Percentiles rank a stretch among this genome's conserved stretches.
Conservation (phyloP, 176 grass and related monocot genomes). For the Lolium perenne region DNA sequence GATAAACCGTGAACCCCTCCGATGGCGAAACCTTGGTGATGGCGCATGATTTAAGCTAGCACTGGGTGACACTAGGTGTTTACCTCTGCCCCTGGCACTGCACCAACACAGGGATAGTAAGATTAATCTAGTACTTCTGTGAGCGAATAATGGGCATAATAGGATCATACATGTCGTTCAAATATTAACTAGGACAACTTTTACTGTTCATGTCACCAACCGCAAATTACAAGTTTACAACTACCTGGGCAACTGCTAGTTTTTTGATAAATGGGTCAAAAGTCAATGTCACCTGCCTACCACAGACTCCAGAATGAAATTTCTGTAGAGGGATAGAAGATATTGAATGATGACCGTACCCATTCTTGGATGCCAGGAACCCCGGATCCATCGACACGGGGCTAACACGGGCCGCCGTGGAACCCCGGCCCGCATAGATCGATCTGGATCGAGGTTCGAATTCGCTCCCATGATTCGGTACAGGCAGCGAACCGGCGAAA, state of each 20-base stretch:
- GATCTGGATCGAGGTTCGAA: conserved; percentile 31
- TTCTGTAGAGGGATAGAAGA: background rate
- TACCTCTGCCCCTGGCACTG: conserved; percentile 59
- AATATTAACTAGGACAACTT: conserved; percentile 15
- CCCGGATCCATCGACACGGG: conserved; percentile 7
- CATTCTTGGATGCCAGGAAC: conserved; percentile 50
- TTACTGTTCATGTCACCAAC: background rate
- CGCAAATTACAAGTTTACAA: background rate
- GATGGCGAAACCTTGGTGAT: conserved; percentile 47
- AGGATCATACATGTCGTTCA: background rate
- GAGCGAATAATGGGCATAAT: background rate
- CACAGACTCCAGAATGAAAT: background rate
- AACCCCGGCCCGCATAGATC: background rate
- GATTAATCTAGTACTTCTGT: background rate
- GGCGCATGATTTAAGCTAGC: conserved; percentile 61
- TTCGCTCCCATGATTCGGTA: background rate
- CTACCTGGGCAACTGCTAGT: background rate
- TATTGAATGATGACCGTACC: conserved; percentile 34
- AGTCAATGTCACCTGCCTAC: background rate
- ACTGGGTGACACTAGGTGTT: conserved; percentile 53
- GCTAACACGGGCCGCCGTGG: background rate
- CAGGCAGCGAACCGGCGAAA: conserved; percentile 9
- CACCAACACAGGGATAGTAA: conserved; percentile 44
- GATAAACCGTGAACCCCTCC: conserved; percentile 71
- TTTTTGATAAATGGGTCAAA: background rate